Evolutionary conservation across 169 alveolate genomes (phyloP).

Genomic region (Plasmodium billcollinsi): DNA sequence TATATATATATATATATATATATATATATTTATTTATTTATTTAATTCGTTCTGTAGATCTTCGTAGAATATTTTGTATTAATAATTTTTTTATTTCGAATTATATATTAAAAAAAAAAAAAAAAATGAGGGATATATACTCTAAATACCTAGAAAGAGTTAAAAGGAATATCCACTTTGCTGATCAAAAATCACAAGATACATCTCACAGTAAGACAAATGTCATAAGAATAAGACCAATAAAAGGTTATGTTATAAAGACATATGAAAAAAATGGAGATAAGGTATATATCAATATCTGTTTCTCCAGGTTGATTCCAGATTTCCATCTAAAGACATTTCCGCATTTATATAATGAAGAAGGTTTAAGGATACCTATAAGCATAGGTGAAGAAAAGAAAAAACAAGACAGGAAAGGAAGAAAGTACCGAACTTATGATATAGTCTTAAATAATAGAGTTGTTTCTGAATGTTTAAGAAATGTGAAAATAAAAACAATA

Average conservation of each 20-base stretch:
- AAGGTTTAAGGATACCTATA: conserved; percentile 75
- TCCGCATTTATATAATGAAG: conserved; percentile 58
- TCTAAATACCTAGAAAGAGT: conserved; percentile 2
- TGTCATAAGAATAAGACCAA: conserved; percentile 70
- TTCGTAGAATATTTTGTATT: background rate
- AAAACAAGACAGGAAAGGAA: conserved; percentile 74
- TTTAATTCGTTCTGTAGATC: too few relatives aligned
- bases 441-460: conserved; percentile 68
- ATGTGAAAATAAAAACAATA: conserved; percentile 59
- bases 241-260: conserved; percentile 77
- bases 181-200: conserved; percentile 24
- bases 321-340: conserved; percentile 71
- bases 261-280: conserved; percentile 74
- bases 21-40: too few relatives aligned
- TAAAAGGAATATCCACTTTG: conserved; percentile 35
- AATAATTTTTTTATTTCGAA: background rate
- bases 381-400: conserved; percentile 77
- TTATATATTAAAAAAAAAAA: background rate
- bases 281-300: conserved; percentile 65
- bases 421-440: conserved; percentile 71
- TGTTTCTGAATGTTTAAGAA: conserved; percentile 49
- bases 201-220: conserved; percentile 21
- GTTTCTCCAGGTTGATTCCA: conserved; percentile 61
- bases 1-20: too few relatives aligned
- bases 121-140: conserved; percentile 30